Percentiles rank a stretch among this genome's conserved stretches.
These are phyloP conservation scores for Aureobasidium sp. DNA, from an alignment of 2,329 filamentous ascomycete species.

Conservation along the genomic window DNA sequence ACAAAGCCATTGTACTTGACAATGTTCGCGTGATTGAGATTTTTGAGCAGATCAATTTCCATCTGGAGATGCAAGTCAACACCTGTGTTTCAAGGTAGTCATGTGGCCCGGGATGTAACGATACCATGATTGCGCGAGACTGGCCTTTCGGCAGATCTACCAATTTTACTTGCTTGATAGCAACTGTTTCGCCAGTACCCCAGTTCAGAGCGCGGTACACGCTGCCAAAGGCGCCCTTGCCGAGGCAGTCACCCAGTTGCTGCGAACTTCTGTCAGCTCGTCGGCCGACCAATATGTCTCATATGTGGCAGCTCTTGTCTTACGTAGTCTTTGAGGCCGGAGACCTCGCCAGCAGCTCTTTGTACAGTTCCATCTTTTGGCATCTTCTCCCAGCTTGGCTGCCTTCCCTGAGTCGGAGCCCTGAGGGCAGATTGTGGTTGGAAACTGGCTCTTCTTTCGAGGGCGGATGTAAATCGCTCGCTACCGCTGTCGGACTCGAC, in stretches of 20 bases:
- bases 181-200: slow-evolving; percentile 94
- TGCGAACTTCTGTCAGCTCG: slow-evolving; percentile 22
- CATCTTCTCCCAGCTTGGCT: slow-evolving; percentile 15
- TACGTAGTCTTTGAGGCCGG: slow-evolving; percentile 72
- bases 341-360: slow-evolving; percentile 62
- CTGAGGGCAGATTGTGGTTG: slow-evolving; percentile 1
- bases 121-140: slow-evolving; percentile 90
- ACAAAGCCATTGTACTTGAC: slow-evolving; percentile 99
- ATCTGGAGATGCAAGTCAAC: slow-evolving; percentile 26
- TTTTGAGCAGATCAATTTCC: slow-evolving; percentile 96
- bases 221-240: slow-evolving; percentile 92
- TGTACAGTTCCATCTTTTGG: slow-evolving; percentile 54
- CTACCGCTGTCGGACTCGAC: slow-evolving; percentile 10
- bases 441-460: slow-evolving; percentile 1
- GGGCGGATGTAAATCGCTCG: slow-evolving; percentile 7
- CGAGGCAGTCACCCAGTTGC: slow-evolving; percentile 84
- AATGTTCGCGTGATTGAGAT: slow-evolving; percentile 95
- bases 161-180: slow-evolving; percentile 93
- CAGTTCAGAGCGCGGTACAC: slow-evolving; percentile 98
- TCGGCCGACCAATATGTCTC: neutral
- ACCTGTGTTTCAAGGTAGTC: neutral
- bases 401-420: slow-evolving; percentile 2
- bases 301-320: slow-evolving; percentile 3
- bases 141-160: slow-evolving; percentile 88
- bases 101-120: neutral